Percentiles rank a stretch among this genome's conserved stretches.
These are phyloP conservation scores for Epichloe typhina DNA, from an alignment of 2,329 filamentous ascomycete species.

Conservation along the genomic window DNA sequence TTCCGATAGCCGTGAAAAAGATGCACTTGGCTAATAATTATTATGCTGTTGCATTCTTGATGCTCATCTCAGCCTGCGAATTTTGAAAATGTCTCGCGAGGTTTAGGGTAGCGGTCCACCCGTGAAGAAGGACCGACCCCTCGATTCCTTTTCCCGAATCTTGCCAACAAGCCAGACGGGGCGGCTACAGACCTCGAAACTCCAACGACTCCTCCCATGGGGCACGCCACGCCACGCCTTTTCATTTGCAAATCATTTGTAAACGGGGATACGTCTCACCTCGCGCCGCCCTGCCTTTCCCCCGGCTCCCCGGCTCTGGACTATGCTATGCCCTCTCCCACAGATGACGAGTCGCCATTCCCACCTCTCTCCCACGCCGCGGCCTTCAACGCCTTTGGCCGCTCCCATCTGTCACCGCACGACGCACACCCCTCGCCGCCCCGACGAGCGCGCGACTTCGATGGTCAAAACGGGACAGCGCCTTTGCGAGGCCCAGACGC, in stretches of 20 bases:
- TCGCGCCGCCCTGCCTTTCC: background rate
- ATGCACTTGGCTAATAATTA: background rate
- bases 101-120: background rate
- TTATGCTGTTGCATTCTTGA: background rate
- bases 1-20: background rate
- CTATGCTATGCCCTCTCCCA: conserved; percentile 25
- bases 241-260: background rate
- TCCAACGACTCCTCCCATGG: background rate
- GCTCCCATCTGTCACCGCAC: conserved; percentile 64
- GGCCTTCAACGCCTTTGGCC: conserved; percentile 30
- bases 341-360: conserved; percentile 25
- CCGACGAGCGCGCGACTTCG: conserved; percentile 26
- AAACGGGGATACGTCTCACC: background rate
- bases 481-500: conserved; percentile 32
- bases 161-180: no score
- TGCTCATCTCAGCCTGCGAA: background rate
- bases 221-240: background rate
- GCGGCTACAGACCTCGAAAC: background rate
- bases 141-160: no score
- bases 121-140: no score
- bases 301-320: background rate
- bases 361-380: conserved; percentile 18
- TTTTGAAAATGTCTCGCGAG: no score
- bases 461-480: conserved; percentile 21
- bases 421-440: conserved; percentile 67